Percentiles rank a stretch among this genome's conserved stretches.
Conservation (phyloP, 768 basidiomycete genomes). For the Panaeolus papilionaceus region DNA sequence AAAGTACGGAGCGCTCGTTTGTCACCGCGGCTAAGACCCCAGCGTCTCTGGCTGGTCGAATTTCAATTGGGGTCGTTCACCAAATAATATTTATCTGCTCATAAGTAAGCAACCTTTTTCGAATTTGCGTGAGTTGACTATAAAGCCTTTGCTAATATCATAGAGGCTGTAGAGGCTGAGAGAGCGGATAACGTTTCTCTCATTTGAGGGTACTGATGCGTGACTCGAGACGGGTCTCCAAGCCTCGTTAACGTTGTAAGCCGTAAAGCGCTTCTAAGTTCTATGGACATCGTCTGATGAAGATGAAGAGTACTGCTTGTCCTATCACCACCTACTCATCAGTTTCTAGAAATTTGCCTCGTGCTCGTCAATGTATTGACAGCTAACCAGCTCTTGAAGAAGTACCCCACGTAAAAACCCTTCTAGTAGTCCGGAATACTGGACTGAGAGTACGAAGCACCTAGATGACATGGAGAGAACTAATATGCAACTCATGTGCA, state of each 20-base stretch:
- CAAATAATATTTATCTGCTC: no score
- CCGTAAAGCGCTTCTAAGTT: not conserved
- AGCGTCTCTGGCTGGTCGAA: no score
- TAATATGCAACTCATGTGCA: not conserved
- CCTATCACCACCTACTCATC: not conserved
- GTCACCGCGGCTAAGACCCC: not conserved
- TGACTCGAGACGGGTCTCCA: not conserved
- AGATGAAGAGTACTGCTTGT: not conserved
- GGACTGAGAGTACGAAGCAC: not conserved
- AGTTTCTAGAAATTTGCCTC: not conserved
- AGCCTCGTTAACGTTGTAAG: conserved; percentile 3
- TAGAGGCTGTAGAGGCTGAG: no score
- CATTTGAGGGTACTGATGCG: no score
- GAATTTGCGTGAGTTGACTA: no score
- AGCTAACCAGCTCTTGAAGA: not conserved
- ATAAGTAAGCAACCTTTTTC: no score
- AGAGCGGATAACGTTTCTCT: no score
- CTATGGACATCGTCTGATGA: not conserved
- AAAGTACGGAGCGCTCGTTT: not conserved
- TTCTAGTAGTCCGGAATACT: not conserved
- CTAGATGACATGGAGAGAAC: not conserved
- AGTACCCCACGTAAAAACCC: conserved; percentile 6
- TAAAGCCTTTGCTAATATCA: no score
- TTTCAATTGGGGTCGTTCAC: no score
- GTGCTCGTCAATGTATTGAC: not conserved